A percentile compares a stretch with the other conserved stretches of the same genome.
Evolutionary conservation across 2,329 filamentous ascomycete genomes (phyloP).

Genomic region (Colletotrichum orbiculare): DNA sequence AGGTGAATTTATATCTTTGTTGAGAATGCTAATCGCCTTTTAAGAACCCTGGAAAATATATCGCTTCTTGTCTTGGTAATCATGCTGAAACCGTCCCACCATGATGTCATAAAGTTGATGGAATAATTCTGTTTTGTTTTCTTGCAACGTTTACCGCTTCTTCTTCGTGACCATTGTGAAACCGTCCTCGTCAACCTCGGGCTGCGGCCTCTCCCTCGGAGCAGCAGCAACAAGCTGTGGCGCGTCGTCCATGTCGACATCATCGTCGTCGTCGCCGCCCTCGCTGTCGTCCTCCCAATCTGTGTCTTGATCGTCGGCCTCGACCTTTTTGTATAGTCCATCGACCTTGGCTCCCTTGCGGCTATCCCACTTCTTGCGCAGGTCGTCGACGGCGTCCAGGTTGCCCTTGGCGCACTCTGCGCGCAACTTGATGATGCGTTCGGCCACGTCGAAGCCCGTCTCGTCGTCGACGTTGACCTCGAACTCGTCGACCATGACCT

Average conservation of each 20-base stretch:
- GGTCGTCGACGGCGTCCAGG: conserved; percentile 70
- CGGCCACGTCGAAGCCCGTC: conserved; percentile 79
- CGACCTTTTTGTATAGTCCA: conserved; percentile 65
- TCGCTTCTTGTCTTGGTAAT: too few relatives aligned
- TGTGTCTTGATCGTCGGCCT: conserved; percentile 66
- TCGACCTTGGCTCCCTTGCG: conserved; percentile 69
- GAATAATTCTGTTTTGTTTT: not conserved
- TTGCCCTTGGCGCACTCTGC: conserved; percentile 73
- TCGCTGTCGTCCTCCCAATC: conserved; percentile 72
- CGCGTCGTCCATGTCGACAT: conserved; percentile 77
- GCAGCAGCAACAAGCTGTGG: conserved; percentile 66
- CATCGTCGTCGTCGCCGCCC: conserved; percentile 62
- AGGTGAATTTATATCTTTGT: conserved; percentile 9
- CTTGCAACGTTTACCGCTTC: conserved; percentile 62
- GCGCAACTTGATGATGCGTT: conserved; percentile 75
- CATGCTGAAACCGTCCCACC: too few relatives aligned
- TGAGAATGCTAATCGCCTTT: too few relatives aligned
- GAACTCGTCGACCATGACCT: conserved; percentile 96
- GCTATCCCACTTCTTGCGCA: conserved; percentile 72
- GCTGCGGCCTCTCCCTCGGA: conserved; percentile 72
- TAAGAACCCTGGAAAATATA: too few relatives aligned
- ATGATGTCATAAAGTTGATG: too few relatives aligned
- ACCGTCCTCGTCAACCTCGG: conserved; percentile 83
- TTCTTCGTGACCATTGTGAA: conserved; percentile 81
- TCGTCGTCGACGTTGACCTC: conserved; percentile 93